Conservation (phyloP, 495 filamentous ascomycete genomes). For the Niebla homalea region DNA sequence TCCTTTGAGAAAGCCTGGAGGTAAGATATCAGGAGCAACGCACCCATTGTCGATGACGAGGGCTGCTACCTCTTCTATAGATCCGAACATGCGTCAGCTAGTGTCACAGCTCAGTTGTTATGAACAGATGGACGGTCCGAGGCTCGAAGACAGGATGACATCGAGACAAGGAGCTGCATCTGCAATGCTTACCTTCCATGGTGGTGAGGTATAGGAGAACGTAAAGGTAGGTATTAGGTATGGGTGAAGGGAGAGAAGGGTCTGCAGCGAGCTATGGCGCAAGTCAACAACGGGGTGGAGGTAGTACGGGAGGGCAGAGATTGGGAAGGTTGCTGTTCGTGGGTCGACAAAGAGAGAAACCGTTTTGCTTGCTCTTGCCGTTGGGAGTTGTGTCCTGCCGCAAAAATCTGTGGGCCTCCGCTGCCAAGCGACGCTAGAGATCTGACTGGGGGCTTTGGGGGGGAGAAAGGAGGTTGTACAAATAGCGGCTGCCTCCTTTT, state of each 20-base stretch:
- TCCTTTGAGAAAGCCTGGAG: neutral
- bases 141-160: neutral
- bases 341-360: conserved; percentile 28
- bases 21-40: conserved; percentile 27
- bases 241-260: conserved; percentile 18
- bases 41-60: conserved; percentile 99
- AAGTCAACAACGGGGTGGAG: conserved; percentile 11
- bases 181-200: conserved; percentile 64
- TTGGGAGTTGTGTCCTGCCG: neutral
- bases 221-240: conserved; percentile 23
- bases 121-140: conserved; percentile 6
- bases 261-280: conserved; percentile 1
- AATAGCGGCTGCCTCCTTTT: neutral
- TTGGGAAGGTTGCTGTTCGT: conserved; percentile 39
- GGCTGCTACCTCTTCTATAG: conserved; percentile 96
- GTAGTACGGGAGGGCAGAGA: conserved; percentile 25
- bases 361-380: conserved; percentile 20
- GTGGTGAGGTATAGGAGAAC: conserved; percentile 28
- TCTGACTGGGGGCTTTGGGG: too few species aligned
- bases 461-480: too few species aligned
- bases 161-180: neutral
- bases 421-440: conserved; percentile 15
- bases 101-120: neutral
- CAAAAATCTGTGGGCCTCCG: conserved; percentile 13
- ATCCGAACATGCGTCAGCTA: conserved; percentile 13